phyloP scores from a whole-genome alignment of 495 filamentous ascomycete genomes.

The Penicillium roqueforti region DNA sequence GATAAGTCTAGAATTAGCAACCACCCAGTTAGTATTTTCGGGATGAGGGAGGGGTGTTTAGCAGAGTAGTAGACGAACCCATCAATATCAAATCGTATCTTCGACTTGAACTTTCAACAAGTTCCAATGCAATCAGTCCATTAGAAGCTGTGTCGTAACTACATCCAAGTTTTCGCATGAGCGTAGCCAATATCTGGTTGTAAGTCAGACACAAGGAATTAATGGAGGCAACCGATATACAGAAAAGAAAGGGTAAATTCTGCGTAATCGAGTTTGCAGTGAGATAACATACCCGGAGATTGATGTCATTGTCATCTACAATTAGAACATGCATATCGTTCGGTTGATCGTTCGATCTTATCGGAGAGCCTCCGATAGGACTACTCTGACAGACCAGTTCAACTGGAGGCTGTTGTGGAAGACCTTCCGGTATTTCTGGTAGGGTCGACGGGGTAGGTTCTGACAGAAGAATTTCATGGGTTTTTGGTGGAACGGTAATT shows the following conservation, averaged over 20 bases:
- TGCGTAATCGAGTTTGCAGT: neutral
- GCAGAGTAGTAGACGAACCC: constrained; percentile 8
- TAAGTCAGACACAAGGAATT: neutral
- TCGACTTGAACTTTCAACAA: constrained; percentile 27
- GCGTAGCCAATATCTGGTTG: constrained; percentile 20
- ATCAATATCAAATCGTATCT: constrained; percentile 50
- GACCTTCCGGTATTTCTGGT: neutral
- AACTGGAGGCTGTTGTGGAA: neutral
- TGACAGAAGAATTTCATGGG: neutral
- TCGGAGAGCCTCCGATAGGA: neutral
- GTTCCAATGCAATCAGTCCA: constrained; percentile 51
- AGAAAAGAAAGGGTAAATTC: neutral
- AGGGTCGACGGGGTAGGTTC: neutral
- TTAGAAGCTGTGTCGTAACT: constrained; percentile 48
- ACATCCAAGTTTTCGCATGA: constrained; percentile 45
- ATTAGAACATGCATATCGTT: constrained; percentile 22
- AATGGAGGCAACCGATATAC: neutral
- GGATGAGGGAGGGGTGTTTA: neutral
- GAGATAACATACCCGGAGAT: constrained; percentile 19
- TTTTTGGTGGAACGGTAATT: neutral
- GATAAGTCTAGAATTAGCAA: constrained; percentile 6
- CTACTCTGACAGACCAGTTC: neutral
- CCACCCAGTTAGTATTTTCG: neutral
- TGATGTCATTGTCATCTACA: constrained; percentile 40
- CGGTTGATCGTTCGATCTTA: neutral